These are phyloP conservation scores for apple (Malus domestica) DNA, from an alignment of 306 rosid species.

Conservation along the genomic window DNA sequence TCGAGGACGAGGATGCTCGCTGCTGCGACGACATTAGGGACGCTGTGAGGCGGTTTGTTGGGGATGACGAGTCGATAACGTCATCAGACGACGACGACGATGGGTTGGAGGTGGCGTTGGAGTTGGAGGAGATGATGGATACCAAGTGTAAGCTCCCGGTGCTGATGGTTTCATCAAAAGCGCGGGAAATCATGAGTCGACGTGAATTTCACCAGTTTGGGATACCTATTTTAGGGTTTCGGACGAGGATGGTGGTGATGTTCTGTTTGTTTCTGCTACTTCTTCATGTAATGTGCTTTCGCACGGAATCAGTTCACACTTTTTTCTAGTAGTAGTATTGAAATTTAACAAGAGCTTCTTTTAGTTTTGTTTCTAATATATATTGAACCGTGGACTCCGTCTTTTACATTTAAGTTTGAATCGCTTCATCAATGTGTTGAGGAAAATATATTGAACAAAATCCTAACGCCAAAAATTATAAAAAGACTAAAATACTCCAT, in stretches of 20 bases:
- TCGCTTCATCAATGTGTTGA: too few species aligned
- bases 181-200: neutral
- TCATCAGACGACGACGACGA: neutral
- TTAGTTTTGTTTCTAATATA: too few species aligned
- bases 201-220: neutral
- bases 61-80: neutral
- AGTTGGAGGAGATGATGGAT: neutral
- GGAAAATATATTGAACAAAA: too few species aligned
- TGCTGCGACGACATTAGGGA: conserved; percentile 63
- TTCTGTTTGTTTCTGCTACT: neutral
- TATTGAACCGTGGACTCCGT: too few species aligned
- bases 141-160: neutral
- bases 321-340: neutral
- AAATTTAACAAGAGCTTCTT: neutral
- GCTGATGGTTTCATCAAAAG: neutral
- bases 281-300: neutral
- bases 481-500: too few species aligned
- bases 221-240: neutral
- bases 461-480: too few species aligned
- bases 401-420: too few species aligned
- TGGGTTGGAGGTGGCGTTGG: neutral
- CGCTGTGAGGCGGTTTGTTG: conserved; percentile 41
- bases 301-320: neutral
- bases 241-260: neutral
- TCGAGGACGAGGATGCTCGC: conserved; percentile 21